Conservation (phyloP, 768 basidiomycete species). For the Grammothele lineata region DNA sequence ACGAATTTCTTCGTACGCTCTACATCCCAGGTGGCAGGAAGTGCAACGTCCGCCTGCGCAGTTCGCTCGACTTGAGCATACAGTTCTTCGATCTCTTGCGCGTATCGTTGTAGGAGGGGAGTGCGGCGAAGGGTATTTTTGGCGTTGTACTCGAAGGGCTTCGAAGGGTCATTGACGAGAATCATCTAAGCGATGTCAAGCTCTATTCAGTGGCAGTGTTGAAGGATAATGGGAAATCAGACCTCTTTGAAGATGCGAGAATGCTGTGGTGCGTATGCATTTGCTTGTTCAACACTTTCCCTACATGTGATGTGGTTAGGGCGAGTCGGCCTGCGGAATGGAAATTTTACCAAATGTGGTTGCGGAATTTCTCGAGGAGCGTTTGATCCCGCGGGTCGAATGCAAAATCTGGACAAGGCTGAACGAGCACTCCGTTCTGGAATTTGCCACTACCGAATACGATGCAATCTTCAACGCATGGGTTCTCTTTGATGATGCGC, state of each 20-base stretch:
- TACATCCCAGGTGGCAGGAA: conserved; percentile 25
- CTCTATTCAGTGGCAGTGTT: not conserved
- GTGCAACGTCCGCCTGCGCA: conserved; percentile 25
- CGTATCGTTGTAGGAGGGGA: conserved; percentile 27
- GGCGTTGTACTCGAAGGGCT: conserved; percentile 29
- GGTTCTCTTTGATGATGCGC: conserved; percentile 31
- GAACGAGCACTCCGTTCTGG: conserved; percentile 36
- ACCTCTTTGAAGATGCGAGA: conserved; percentile 46
- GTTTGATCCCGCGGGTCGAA: conserved; percentile 29
- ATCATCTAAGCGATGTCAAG: conserved; percentile 25
- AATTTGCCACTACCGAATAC: conserved; percentile 39
- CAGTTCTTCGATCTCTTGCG: conserved; percentile 34
- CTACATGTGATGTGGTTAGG: no score
- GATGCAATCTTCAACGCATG: conserved; percentile 28
- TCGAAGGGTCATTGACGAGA: conserved; percentile 22
- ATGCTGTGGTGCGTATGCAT: conserved; percentile 38
- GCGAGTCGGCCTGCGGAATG: conserved; percentile 16
- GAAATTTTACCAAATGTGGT: conserved; percentile 30
- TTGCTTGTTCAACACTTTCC: conserved; percentile 37
- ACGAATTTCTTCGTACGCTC: conserved; percentile 26
- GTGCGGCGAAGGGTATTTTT: conserved; percentile 27
- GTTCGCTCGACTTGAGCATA: conserved; percentile 31
- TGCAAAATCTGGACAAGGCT: conserved; percentile 24
- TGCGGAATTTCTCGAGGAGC: conserved; percentile 28
- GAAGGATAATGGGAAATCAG: not conserved